Conservation (phyloP, 805 yeast species). For the Yarrowia deformans region DNA sequence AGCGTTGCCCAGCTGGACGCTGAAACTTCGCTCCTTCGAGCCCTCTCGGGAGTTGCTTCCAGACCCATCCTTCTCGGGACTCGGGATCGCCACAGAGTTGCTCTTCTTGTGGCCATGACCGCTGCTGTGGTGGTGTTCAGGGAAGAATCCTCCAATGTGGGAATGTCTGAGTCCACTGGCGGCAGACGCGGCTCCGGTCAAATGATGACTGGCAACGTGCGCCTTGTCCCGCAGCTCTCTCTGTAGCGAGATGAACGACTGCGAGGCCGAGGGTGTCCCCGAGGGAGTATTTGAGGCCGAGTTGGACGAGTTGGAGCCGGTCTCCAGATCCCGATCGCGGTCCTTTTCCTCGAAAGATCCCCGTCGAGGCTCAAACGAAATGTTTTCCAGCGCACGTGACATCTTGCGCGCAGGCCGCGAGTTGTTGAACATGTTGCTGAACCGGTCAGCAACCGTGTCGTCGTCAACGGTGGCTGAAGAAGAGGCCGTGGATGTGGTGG, state of each 20-base stretch:
- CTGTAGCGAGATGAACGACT: constrained; percentile 15
- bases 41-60: constrained; percentile 12
- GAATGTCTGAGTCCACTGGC: constrained; percentile 15
- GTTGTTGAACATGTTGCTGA: constrained; percentile 27
- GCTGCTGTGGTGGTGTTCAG: constrained; percentile 9
- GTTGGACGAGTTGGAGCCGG: not conserved
- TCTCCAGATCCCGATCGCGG: not conserved
- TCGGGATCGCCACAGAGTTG: constrained; percentile 13
- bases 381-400: constrained; percentile 26
- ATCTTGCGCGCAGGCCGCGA: constrained; percentile 11
- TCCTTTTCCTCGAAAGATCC: not conserved
- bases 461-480: constrained; percentile 28
- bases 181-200: constrained; percentile 13
- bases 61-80: constrained; percentile 8
- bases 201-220: constrained; percentile 14
- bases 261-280: constrained; percentile 18
- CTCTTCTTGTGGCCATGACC: constrained; percentile 23
- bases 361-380: constrained; percentile 31
- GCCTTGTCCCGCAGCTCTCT: constrained; percentile 28
- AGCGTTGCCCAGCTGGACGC: constrained; percentile 24
- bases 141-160: constrained; percentile 13
- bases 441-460: constrained; percentile 20
- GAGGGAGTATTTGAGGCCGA: constrained; percentile 8
- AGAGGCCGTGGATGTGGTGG: constrained; percentile 8
- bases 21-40: constrained; percentile 18